Evolutionary conservation across 495 filamentous ascomycete genomes (phyloP).

Genomic region (Schizothecium vesticola): DNA sequence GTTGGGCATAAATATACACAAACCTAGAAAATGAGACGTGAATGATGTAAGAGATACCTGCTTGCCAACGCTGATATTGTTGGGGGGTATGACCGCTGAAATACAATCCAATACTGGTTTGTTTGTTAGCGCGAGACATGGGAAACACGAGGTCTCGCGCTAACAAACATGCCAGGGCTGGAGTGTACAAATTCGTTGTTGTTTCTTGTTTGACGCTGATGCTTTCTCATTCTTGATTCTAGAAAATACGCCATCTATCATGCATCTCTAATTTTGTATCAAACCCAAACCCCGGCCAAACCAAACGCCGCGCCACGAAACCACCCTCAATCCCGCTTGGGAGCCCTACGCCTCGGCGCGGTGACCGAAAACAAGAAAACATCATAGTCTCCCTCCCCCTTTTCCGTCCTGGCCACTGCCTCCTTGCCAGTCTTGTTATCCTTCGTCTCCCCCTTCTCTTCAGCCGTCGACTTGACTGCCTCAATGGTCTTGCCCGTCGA

Average conservation of each 20-base stretch:
- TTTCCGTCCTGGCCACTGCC: background rate
- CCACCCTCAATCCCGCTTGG: slow-evolving; percentile 8
- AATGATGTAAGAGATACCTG: background rate
- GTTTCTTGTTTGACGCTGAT: background rate
- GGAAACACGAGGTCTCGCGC: no score
- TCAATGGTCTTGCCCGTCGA: slow-evolving; percentile 9
- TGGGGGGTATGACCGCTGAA: background rate
- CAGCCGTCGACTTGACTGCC: slow-evolving; percentile 3
- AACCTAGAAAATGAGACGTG: background rate
- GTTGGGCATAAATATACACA: slow-evolving; percentile 5
- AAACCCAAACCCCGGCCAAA: background rate
- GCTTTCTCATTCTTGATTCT: background rate
- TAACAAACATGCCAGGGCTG: no score
- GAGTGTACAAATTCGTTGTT: no score
- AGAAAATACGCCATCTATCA: background rate
- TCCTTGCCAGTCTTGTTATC: background rate
- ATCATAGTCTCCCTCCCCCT: slow-evolving; percentile 8
- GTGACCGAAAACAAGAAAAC: slow-evolving; percentile 28
- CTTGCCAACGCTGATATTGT: no score
- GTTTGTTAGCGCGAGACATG: no score
- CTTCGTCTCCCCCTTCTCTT: slow-evolving; percentile 5
- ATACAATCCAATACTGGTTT: no score
- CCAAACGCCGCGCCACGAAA: background rate
- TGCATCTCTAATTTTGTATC: background rate
- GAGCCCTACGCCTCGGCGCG: slow-evolving; percentile 11